Percentiles rank a stretch among this genome's conserved stretches.
Evolutionary conservation across 164 flowering plant species (phyloP).

Genomic region (Vitis amurensis): DNA sequence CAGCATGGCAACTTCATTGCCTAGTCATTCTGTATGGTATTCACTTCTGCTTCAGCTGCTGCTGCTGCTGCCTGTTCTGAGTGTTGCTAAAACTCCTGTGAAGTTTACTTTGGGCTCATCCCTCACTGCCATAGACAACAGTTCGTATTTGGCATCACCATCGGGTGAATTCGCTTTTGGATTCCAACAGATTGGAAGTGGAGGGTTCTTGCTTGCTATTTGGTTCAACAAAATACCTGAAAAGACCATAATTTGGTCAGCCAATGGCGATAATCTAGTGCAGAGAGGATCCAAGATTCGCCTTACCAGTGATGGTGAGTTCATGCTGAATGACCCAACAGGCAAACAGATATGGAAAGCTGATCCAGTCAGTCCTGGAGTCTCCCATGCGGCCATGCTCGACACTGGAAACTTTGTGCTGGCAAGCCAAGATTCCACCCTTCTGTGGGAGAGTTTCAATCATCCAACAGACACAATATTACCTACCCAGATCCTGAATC

Average conservation of each 20-base stretch:
- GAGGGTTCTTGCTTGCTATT: slow-evolving; percentile 26
- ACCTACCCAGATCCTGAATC: slow-evolving; percentile 29
- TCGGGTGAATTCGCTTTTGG: slow-evolving; percentile 46
- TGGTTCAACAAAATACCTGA: slow-evolving; percentile 38
- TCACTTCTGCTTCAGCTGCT: no score
- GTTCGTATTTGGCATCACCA: slow-evolving; percentile 29
- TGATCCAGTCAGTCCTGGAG: not conserved
- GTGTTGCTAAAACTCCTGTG: not conserved
- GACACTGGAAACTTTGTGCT: slow-evolving; percentile 48
- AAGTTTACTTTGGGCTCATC: slow-evolving; percentile 10
- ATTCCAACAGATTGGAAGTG: slow-evolving; percentile 14
- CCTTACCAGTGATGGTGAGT: slow-evolving; percentile 20
- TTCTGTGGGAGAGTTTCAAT: slow-evolving; percentile 37
- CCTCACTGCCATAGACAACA: slow-evolving; percentile 15
- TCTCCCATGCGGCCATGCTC: slow-evolving; percentile 23
- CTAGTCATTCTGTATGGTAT: no score
- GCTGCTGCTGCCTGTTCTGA: not conserved
- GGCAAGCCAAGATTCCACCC: not conserved
- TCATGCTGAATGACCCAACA: slow-evolving; percentile 25
- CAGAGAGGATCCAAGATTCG: slow-evolving; percentile 24
- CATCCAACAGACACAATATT: slow-evolving; percentile 41
- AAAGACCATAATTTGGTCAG: slow-evolving; percentile 33
- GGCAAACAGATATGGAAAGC: slow-evolving; percentile 28
- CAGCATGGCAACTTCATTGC: no score
- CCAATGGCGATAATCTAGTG: slow-evolving; percentile 17